Evolutionary conservation across 2,329 filamentous ascomycete species (phyloP).

Genomic region (Alternaria solani): DNA sequence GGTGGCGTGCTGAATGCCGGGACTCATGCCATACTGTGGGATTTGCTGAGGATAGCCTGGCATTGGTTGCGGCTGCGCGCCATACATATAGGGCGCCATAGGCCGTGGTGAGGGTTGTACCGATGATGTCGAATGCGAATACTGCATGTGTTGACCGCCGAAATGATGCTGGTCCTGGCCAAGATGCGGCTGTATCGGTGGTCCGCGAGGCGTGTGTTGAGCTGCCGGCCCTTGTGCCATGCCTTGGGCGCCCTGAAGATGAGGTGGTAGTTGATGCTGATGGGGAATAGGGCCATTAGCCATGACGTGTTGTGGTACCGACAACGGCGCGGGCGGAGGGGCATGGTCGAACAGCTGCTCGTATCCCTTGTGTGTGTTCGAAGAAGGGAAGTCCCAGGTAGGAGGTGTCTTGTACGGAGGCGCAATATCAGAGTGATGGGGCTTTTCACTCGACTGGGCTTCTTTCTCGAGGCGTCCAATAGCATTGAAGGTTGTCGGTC

Average conservation of each 20-base stretch:
- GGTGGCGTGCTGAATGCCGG: constrained; percentile 73
- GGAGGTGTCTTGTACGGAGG: constrained; percentile 84
- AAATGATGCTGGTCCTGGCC: constrained; percentile 73
- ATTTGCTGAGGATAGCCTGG: constrained; percentile 65
- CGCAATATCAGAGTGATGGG: constrained; percentile 79
- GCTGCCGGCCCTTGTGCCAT: constrained; percentile 74
- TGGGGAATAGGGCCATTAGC: constrained; percentile 76
- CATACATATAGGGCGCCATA: constrained; percentile 74
- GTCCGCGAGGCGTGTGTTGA: constrained; percentile 79
- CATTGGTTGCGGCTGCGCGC: constrained; percentile 65
- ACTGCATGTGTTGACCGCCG: constrained; percentile 86
- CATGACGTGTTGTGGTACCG: constrained; percentile 68
- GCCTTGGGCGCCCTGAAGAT: constrained; percentile 76
- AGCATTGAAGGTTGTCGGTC: constrained; percentile 66
- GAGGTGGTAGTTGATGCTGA: constrained; percentile 83
- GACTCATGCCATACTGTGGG: constrained; percentile 74
- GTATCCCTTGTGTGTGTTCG: constrained; percentile 79
- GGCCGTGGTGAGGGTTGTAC: constrained; percentile 82
- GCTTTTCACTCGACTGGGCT: constrained; percentile 56
- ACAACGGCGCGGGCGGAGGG: constrained; percentile 63
- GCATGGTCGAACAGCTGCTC: constrained; percentile 79
- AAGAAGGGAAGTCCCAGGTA: constrained; percentile 78
- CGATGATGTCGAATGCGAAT: constrained; percentile 83
- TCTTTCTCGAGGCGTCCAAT: constrained; percentile 77
- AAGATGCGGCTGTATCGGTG: constrained; percentile 78